Evolutionary conservation across 257 asterid genomes (phyloP), one percentile per base, ranked within the genome.

Genomic region (Lavandula angustifolia): DNA sequence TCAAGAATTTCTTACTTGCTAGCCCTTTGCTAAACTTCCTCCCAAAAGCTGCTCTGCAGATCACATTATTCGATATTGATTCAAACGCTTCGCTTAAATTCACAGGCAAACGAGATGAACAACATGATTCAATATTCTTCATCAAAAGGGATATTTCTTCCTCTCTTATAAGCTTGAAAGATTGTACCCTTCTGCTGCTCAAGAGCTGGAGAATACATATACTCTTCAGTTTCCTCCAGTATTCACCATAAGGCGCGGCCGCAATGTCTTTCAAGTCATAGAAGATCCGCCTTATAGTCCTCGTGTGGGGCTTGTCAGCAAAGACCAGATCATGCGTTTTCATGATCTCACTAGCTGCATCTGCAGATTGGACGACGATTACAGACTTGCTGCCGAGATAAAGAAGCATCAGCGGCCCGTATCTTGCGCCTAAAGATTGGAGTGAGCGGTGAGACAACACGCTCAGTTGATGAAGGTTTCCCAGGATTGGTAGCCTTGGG

Each of bases 341-440:
- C 87, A 84, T 70, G 78, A 86, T 71, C 69, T 80, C 67, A 0
- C 48, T 18, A 1, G 95, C 91, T 61, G 75, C 88, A 1, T 73
- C 69, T 0, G 82, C 82, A 4, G 91, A 84, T 4, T 82, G 82
- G 32, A 79, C 68, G 0, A 87, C 27, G 13, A 86, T 16, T 38
- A 75, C 77, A 4, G 84, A 90, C 46, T 7, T 17, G 10, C 54
- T 69, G 4, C 90, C 94, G 0, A 83, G 73, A 63, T 72, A 73
- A 3, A 86, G 81, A 35, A 86, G 79, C 85, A 86, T 79, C 11
- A 84, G 1, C 6, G 85, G 80, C 1, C 88, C 88, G 54, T 76
- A 13, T 54, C 80, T 73, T 18, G 41, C 3, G 0, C 83, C 78
- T 9, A 87, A 54, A 5, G 77, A 37, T 7, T 65, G 83, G 29